phyloP scores from a whole-genome alignment of 2,329 filamentous ascomycete species.

The Apiospora saccharicola region DNA sequence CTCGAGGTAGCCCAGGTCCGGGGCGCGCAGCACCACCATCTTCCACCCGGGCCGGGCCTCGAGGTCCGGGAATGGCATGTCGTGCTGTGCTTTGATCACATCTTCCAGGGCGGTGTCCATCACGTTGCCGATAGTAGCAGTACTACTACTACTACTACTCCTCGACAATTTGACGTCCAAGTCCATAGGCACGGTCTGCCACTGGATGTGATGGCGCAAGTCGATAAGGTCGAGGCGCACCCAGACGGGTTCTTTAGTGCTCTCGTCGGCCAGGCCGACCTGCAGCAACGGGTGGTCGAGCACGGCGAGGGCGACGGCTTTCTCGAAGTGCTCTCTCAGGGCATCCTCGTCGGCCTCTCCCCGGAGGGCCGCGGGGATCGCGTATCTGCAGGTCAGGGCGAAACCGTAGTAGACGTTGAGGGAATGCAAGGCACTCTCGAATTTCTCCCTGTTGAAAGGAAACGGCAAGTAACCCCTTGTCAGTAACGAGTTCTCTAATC shows the following conservation, averaged over 20 bases:
- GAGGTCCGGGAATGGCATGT: conserved; percentile 32
- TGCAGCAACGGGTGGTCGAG: conserved; percentile 34
- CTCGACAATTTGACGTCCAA: conserved; percentile 14
- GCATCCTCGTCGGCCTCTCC: not conserved
- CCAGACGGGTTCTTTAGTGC: conserved; percentile 31
- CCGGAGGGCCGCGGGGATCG: not conserved
- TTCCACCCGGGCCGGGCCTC: conserved; percentile 39
- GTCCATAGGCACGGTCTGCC: conserved; percentile 25
- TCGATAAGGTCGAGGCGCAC: conserved; percentile 32
- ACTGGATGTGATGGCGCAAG: conserved; percentile 32
- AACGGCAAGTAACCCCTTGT: not conserved
- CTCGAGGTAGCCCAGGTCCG: conserved; percentile 32
- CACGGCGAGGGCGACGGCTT: conserved; percentile 30
- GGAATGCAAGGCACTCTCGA: conserved; percentile 20
- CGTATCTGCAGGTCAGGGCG: conserved; percentile 23
- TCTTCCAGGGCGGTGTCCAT: not conserved
- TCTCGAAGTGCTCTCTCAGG: conserved; percentile 26
- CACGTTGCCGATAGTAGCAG: not conserved
- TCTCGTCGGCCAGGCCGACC: conserved; percentile 30
- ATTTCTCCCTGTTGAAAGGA: conserved; percentile 18
- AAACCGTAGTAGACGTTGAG: conserved; percentile 7
- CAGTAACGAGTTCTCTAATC: not conserved
- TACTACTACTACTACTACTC: not conserved
- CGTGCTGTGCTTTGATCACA: conserved; percentile 25
- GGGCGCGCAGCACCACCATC: conserved; percentile 31